A percentile compares a stretch with the other conserved stretches of the same genome.
Conservation (phyloP, 331 rosid genomes). For the Dryas integrifolia region DNA sequence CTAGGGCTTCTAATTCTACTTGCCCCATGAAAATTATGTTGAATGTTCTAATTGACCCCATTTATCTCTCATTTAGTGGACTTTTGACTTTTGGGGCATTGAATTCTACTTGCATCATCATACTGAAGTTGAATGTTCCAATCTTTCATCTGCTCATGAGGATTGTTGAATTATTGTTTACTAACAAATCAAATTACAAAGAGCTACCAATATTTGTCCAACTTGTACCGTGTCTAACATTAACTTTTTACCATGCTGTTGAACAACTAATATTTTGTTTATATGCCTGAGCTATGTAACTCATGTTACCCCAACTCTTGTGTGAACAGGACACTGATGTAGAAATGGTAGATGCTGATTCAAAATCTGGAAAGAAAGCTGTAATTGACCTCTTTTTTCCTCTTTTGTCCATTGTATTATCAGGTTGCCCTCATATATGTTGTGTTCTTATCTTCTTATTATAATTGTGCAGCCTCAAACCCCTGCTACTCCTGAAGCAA, state of each 20-base stretch:
- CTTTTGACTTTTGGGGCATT: neutral
- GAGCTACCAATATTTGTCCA: too few species aligned
- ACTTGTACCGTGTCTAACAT: neutral
- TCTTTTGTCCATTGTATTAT: neutral
- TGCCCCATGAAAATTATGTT: too few species aligned
- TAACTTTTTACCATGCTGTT: neutral
- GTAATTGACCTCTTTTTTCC: conserved; percentile 24
- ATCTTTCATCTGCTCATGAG: too few species aligned
- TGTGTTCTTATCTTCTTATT: neutral
- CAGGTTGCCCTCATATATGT: neutral
- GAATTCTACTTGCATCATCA: too few species aligned
- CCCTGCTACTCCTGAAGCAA: conserved; percentile 47
- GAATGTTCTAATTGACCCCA: too few species aligned
- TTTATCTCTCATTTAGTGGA: neutral
- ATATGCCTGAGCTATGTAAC: neutral
- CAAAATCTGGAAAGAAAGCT: conserved; percentile 34
- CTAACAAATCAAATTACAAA: too few species aligned
- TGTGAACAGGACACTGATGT: conserved; percentile 39
- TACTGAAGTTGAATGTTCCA: too few species aligned
- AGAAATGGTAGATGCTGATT: conserved; percentile 62
- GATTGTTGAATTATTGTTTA: too few species aligned
- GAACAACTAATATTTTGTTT: neutral
- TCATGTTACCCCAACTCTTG: neutral
- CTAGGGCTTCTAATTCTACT: too few species aligned
- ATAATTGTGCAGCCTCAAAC: conserved; percentile 57